Base-by-base conservation (phyloP, 192 early-diverging fungal species). In the Fimicolochytrium jonesii region DNA sequence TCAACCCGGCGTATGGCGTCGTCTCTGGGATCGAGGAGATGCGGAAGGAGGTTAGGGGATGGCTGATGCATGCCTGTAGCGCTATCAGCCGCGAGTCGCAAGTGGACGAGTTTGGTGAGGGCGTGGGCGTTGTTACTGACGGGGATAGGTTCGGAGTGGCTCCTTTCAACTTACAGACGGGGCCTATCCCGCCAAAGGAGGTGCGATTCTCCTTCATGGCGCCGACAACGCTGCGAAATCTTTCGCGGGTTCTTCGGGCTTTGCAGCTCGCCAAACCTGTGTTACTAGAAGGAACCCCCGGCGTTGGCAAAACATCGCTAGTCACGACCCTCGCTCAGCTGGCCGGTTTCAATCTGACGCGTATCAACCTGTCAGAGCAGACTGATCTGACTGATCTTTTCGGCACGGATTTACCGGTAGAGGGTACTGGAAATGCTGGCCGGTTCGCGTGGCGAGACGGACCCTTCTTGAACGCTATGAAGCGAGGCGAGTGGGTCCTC, bases 341-440 rank as follows among this genome's bases (percentile, higher is more conserved):
- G 2, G 81, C 93, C n/a, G 92, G 93, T 0, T 87, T 92, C 64
- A 77, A 76, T 1, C 72, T 99, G 18, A 90, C 93, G 44, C 88
- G 97, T 48, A 94, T 99, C 79, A 99, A 99, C 74, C 72, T 99
- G 56, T 93, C 91, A 17, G 97, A 99, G 62, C 97, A 99, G 70
- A 97, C 97, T 0, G 97, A 99, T 71, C 73, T 99, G 62, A 95
- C 91, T 86, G 97, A 99, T 68, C 77, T 99, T 42, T 99, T 99
- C 79, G 97, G 97, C 44, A 90, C 92, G 17, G 97, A 99, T 77
- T 77, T 99, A 50, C 97, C 97, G 0, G 92, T 93, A 0, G 94
- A 95, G 69, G 91, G 90, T 39, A 51, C 60, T 20, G 92, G 89
- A 5, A 85, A 76, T 59, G 87, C 70, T 30, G 81, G 90, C 33